Percentiles rank a stretch among this genome's conserved stretches.
phyloP scores from a whole-genome alignment of 2,329 filamentous ascomycete species.

The Myotisia sp. region DNA sequence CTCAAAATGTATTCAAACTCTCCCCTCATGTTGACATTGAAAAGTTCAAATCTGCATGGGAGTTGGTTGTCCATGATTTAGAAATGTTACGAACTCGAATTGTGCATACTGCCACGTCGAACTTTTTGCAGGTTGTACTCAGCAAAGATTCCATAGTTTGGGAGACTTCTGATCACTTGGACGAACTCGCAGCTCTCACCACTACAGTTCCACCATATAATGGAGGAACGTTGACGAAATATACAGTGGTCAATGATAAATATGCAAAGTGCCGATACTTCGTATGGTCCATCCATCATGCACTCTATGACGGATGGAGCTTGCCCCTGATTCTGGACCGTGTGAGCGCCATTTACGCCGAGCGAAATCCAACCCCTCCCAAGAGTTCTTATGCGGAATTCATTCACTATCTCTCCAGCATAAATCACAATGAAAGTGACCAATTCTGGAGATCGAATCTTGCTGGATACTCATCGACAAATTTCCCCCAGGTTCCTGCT shows the following conservation, averaged over 20 bases:
- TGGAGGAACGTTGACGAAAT: constrained; percentile 23
- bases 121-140: constrained; percentile 30
- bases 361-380: constrained; percentile 1
- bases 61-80: constrained; percentile 30
- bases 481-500: constrained; percentile 11
- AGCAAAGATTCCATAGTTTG: constrained; percentile 23
- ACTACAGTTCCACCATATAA: constrained; percentile 21
- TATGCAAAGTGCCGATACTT: constrained; percentile 24
- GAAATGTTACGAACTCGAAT: constrained; percentile 38
- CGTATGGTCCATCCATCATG: constrained; percentile 39
- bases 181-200: constrained; percentile 16
- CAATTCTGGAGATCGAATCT: constrained; percentile 14
- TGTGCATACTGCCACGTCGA: constrained; percentile 24
- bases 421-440: constrained; percentile 10
- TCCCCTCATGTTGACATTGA: constrained; percentile 25
- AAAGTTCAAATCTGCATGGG: constrained; percentile 35
- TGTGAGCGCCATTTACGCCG: constrained; percentile 24
- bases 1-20: constrained; percentile 32
- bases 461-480: constrained; percentile 6
- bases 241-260: constrained; percentile 21
- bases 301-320: constrained; percentile 39
- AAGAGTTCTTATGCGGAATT: constrained; percentile 14
- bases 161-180: constrained; percentile 19
- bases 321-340: constrained; percentile 25
- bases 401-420: constrained; percentile 15